Percentiles rank a stretch among this genome's conserved stretches.
Conservation (phyloP, 306 rosid genomes). For the Crotalaria pallida region DNA sequence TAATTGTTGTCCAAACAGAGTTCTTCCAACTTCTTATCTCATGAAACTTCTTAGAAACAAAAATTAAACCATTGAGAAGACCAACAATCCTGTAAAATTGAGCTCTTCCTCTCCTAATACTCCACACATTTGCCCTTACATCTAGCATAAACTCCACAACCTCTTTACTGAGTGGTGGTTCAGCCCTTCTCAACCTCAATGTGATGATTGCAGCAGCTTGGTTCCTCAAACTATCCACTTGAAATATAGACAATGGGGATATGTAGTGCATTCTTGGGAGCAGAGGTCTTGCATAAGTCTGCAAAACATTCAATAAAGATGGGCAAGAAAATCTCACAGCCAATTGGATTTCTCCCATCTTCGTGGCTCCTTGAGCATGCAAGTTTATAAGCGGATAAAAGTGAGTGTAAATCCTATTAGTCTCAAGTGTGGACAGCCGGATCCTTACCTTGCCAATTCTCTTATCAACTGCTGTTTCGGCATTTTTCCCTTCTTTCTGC, state of each 20-base stretch:
- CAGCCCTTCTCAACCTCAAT: conserved; percentile 19
- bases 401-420: conserved; percentile 28
- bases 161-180: conserved; percentile 36
- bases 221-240: conserved; percentile 29
- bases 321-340: conserved; percentile 37
- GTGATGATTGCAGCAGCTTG: conserved; percentile 27
- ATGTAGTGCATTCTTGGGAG: conserved; percentile 37
- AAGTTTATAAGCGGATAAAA: conserved; percentile 37
- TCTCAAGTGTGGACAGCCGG: conserved; percentile 36
- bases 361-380: conserved; percentile 29
- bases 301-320: conserved; percentile 26
- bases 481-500: conserved; percentile 4
- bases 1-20: background rate
- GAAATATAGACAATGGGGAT: conserved; percentile 28
- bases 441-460: conserved; percentile 39
- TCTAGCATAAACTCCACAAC: conserved; percentile 32
- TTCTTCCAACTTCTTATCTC: conserved; percentile 25
- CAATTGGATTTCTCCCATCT: conserved; percentile 46
- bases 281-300: conserved; percentile 26
- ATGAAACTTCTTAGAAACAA: background rate
- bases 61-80: conserved; percentile 8
- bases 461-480: background rate
- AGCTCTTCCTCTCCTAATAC: conserved; percentile 30
- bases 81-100: conserved; percentile 24
- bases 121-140: conserved; percentile 35